Base-by-base conservation (phyloP, 306 rosid species). In the Heteromeles arbutifolia region DNA sequence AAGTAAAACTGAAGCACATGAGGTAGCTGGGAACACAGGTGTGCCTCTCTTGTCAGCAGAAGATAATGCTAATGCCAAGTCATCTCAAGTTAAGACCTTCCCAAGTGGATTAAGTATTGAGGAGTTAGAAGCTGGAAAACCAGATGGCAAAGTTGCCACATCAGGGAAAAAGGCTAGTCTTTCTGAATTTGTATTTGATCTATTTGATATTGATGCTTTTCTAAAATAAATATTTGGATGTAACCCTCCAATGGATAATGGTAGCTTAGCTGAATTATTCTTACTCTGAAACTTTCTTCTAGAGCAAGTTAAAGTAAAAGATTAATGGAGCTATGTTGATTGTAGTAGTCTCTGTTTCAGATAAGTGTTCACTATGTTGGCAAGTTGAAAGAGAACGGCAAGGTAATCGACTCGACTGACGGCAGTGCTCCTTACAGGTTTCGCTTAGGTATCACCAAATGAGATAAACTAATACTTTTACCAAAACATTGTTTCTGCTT, bases 371-470 rank as follows among this genome's bases (percentile, higher is more conserved):
- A 61, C 77, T 94, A 82, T 82, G 82, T 84, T 66, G 91, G 94
- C 62, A 90, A 82, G 84, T 67, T 94, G 87, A 90, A 85, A 85
- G 79, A 82, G 75, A 90, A 68, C 75, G 96, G 82, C 63, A 88
- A 65, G 57, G 81, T 84, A 34, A 44, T 94, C 32, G 94, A 84
- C 43, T 85, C 93, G 4, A 84, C 81, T 80, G 80, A 78, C 19
- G 86, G 78, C 25, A 39, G 69, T 15, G 77, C 81, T 82, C 96
- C 93, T 68, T 79, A 25, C 63, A 94, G 91, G 85, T 94, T 94
- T 72, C 95, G 97, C 82, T 85, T 94, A 80, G 98, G 98, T 94
- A 87, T 67, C 31, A 44, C 67, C 29, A 64, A 64, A 15, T 70
- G 22, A 67, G 29, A 76, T 31, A 22, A 45, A 61, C 32, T 67